These are phyloP conservation scores for Neonectria coccinea DNA, from an alignment of 2,329 filamentous ascomycete species.

Conservation along the genomic window DNA sequence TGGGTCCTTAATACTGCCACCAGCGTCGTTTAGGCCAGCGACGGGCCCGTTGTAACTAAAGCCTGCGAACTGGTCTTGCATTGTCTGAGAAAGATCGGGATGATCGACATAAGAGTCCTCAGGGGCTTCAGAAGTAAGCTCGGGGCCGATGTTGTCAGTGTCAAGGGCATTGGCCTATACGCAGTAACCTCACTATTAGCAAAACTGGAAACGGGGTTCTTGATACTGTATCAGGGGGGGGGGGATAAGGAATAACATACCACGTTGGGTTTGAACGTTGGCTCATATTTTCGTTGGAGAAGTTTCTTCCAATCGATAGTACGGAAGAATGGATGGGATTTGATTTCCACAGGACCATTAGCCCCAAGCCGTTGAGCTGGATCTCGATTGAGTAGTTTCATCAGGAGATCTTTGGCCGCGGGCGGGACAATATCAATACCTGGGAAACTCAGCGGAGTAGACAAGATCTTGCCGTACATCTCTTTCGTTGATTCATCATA, in stretches of 20 bases:
- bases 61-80: conserved; percentile 92
- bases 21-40: conserved; percentile 88
- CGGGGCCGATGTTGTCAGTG: conserved; percentile 89
- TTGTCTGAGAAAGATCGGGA: conserved; percentile 88
- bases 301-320: conserved; percentile 98
- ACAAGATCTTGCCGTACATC: conserved; percentile 98
- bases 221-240: too few species aligned
- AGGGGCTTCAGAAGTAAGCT: conserved; percentile 90
- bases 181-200: too few species aligned
- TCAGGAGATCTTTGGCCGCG: conserved; percentile 90
- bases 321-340: conserved; percentile 97
- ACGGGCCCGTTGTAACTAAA: conserved; percentile 98
- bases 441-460: conserved; percentile 93
- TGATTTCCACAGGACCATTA: conserved; percentile 96
- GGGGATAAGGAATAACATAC: too few species aligned
- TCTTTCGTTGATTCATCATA: conserved; percentile 99
- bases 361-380: conserved; percentile 88
- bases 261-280: conserved; percentile 83
- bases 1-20: conserved; percentile 90
- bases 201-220: too few species aligned
- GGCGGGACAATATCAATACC: conserved; percentile 82
- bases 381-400: conserved; percentile 88
- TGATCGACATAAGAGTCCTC: conserved; percentile 96
- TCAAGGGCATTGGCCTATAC: conserved; percentile 83
- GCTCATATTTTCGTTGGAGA: conserved; percentile 95